These are phyloP conservation scores for Scheffersomyces stambukii DNA, from an alignment of 1,139 yeast species.

Conservation along the genomic window DNA sequence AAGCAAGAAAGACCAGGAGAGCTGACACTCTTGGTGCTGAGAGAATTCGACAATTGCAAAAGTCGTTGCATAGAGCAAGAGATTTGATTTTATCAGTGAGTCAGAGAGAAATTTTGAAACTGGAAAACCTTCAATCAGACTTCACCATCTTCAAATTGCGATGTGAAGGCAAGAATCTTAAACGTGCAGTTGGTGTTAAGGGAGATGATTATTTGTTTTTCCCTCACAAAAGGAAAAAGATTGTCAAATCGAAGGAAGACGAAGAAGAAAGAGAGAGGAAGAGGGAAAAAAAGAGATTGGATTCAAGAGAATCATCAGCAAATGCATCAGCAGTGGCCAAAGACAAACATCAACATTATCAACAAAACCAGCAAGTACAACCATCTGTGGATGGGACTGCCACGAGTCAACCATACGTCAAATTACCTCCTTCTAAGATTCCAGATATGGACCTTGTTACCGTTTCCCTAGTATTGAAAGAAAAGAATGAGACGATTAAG, in stretches of 20 bases:
- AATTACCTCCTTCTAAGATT: constrained; percentile 82
- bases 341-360: constrained; percentile 13
- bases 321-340: constrained; percentile 14
- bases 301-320: too few relatives aligned
- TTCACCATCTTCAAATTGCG: constrained; percentile 65
- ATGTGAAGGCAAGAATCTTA: constrained; percentile 64
- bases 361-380: constrained; percentile 14
- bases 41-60: constrained; percentile 67
- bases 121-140: constrained; percentile 57
- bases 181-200: constrained; percentile 68
- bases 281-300: constrained; percentile 21
- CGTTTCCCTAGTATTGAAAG: constrained; percentile 69
- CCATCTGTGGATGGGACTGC: constrained; percentile 25
- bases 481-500: constrained; percentile 74
- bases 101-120: constrained; percentile 65
- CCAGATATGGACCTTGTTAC: constrained; percentile 90
- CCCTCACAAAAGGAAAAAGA: constrained; percentile 73
- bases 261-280: constrained; percentile 29
- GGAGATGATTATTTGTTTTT: constrained; percentile 85
- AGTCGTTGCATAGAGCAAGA: constrained; percentile 75
- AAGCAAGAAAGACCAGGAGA: constrained; percentile 92
- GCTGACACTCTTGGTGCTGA: constrained; percentile 91
- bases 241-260: constrained; percentile 34
- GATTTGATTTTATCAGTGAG: constrained; percentile 67
- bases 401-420: constrained; percentile 73